Evolutionary conservation across 306 rosid species (phyloP).

Genomic region (Medicago lupulina): DNA sequence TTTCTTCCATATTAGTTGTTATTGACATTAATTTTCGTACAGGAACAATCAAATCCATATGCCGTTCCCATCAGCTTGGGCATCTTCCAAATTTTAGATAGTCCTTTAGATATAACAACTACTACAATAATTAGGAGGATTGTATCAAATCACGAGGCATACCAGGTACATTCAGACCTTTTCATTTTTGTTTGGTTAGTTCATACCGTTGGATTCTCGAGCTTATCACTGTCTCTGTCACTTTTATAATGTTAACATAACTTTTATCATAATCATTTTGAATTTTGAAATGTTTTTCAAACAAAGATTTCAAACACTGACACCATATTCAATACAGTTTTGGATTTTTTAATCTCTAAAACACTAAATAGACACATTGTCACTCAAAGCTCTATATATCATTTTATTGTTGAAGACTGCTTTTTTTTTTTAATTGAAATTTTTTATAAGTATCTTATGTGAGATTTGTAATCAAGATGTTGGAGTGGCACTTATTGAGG

Average conservation of each 20-base stretch:
- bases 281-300: too few relatives aligned
- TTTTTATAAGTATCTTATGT: not conserved
- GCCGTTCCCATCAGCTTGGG: conserved; percentile 88
- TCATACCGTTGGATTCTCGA: not conserved
- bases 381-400: not conserved
- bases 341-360: too few relatives aligned
- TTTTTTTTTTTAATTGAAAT: not conserved
- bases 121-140: conserved; percentile 92
- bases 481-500: not conserved
- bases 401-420: conserved; percentile 13
- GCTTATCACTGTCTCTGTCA: conserved; percentile 6
- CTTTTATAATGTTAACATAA: conserved; percentile 1
- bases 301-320: too few relatives aligned
- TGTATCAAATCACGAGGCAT: conserved; percentile 88
- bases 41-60: conserved; percentile 85
- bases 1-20: conserved; percentile 27
- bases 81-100: conserved; percentile 78
- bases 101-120: conserved; percentile 83
- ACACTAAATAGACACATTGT: not conserved
- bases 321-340: too few relatives aligned
- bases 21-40: conserved; percentile 42
- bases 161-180: conserved; percentile 62
- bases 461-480: conserved; percentile 9
- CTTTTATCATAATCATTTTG: conserved; percentile 9
- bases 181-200: not conserved